A percentile compares a stretch with the other conserved stretches of the same genome.
phyloP scores from a whole-genome alignment of 805 yeast species.

The Candida bentonensis region DNA sequence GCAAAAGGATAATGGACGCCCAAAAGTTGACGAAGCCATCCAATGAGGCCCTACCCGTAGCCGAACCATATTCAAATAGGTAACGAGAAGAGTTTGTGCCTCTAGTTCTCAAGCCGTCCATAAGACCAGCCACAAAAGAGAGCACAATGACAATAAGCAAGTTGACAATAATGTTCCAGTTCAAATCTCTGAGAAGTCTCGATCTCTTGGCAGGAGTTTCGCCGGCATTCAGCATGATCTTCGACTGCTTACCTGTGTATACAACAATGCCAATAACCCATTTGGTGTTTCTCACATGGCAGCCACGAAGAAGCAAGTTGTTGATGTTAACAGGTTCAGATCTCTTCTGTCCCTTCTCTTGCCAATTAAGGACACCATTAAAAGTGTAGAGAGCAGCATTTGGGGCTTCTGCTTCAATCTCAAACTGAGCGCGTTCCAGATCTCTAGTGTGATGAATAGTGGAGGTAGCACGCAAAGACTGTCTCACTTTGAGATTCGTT shows the following conservation, averaged over 20 bases:
- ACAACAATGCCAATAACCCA: slow-evolving; percentile 65
- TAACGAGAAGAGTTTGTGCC: slow-evolving; percentile 30
- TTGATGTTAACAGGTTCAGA: slow-evolving; percentile 47
- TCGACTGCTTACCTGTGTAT: slow-evolving; percentile 66
- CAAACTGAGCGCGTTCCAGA: slow-evolving; percentile 40
- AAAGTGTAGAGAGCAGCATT: slow-evolving; percentile 48
- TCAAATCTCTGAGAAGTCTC: slow-evolving; percentile 50
- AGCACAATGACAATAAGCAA: slow-evolving; percentile 46
- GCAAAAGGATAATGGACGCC: slow-evolving; percentile 61
- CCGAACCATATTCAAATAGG: slow-evolving; percentile 48
- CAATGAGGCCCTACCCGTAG: slow-evolving; percentile 43
- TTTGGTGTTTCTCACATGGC: slow-evolving; percentile 56
- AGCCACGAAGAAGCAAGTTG: slow-evolving; percentile 58
- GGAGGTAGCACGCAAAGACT: slow-evolving; percentile 39
- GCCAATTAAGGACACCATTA: slow-evolving; percentile 51
- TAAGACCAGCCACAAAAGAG: slow-evolving; percentile 55
- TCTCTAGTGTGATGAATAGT: slow-evolving; percentile 43
- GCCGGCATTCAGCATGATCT: slow-evolving; percentile 68
- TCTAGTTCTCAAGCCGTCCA: slow-evolving; percentile 53
- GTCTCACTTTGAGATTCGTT: slow-evolving; percentile 52
- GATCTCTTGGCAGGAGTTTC: slow-evolving; percentile 63
- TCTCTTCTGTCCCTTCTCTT: slow-evolving; percentile 20
- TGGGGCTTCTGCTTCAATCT: slow-evolving; percentile 64
- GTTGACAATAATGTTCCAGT: slow-evolving; percentile 50
- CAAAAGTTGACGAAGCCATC: slow-evolving; percentile 58